Conservation (phyloP, 2,329 filamentous ascomycete species). For the Aspergillus tamarii region DNA sequence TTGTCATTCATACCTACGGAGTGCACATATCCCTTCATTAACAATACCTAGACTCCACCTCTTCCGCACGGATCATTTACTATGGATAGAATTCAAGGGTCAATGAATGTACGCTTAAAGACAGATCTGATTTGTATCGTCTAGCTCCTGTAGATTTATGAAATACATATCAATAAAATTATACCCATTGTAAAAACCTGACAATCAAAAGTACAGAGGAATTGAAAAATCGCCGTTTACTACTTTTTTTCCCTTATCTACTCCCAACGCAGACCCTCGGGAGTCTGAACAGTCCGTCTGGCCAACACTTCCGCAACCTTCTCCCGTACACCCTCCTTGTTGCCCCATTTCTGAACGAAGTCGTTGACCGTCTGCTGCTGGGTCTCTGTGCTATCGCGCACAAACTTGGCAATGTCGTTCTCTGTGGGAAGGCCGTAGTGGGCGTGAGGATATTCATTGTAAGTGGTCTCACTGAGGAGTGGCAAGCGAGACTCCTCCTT, state of each 20-base stretch:
- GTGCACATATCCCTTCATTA: background rate
- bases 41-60: background rate
- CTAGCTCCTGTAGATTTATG: background rate
- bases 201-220: background rate
- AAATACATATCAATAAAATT: constrained; percentile 1
- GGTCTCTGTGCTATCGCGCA: constrained; percentile 49
- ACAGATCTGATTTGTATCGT: background rate
- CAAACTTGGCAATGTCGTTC: constrained; percentile 50
- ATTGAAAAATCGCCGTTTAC: background rate
- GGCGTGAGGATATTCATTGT: constrained; percentile 71
- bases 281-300: constrained; percentile 61
- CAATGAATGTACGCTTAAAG: background rate
- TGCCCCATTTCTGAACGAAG: constrained; percentile 62
- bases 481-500: constrained; percentile 53
- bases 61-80: background rate
- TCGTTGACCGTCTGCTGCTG: constrained; percentile 64
- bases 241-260: constrained; percentile 9
- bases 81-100: background rate
- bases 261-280: constrained; percentile 43
- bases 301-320: constrained; percentile 70
- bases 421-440: constrained; percentile 75
- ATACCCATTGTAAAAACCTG: constrained; percentile 1
- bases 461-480: constrained; percentile 66
- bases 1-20: background rate
- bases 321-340: constrained; percentile 70